Base-by-base conservation (phyloP, 306 rosid genomes). In the Medicago arabica region DNA sequence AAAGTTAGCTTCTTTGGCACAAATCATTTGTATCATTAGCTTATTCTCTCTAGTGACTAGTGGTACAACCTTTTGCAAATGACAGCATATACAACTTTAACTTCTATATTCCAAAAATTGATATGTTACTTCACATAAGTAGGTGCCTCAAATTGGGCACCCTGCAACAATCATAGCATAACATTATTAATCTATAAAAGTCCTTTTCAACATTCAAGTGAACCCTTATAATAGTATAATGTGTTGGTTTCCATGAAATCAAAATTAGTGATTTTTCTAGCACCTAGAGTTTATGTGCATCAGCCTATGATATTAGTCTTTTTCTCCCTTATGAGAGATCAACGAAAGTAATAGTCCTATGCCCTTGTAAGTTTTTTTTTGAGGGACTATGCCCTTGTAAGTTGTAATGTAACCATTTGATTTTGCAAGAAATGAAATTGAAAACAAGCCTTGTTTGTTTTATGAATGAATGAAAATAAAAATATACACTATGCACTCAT, bases 401-500 rank as follows among this genome's bases (percentile, higher is more conserved):
- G 49, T 60, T 11, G 51, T 40, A 6, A 39, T 65, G 11, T 77
- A 31, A 59, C 9, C 49, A 8, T 1, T 62, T 57, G 25, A 58
- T 18, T 72, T 67, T 84, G 71, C 66, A 59, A 51, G 23, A 70
- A 53, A 47, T 66, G 67, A 58, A 58, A 69, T 31, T 59, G 87
- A 69, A 58, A 5, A 34, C 38, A 34, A 74, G 74, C 68, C 65
- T 23, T 63, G 19, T 79, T 39, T 68, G 81, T 49, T 74, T 71
- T 67, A 43, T 77, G 31, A 59, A 49, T 5, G 13, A 4, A 46
- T 46, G 4, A 71, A 72, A 78, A 62, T 53, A 64, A 58, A 57
- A 74, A 63, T 74, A 77, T 85, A 71, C 85, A 79, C 59, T 75
- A 51, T 75, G 47, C 64, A 79, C 69, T 64, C 7, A 34, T 34